Conservation (phyloP, 2,329 filamentous ascomycete genomes). For the Fusarium austroafricanum region DNA sequence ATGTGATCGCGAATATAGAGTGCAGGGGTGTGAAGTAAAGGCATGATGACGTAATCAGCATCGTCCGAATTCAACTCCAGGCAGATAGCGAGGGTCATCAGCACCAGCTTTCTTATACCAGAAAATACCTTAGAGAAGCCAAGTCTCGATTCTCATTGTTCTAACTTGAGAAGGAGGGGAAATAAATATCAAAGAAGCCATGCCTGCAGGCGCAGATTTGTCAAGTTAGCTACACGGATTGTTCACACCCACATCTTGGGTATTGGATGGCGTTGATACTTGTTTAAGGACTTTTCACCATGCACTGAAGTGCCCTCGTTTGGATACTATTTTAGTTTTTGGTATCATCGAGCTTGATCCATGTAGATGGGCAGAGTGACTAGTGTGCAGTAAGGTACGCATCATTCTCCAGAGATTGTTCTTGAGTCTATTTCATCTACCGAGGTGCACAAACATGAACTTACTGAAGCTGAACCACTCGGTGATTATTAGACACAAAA, state of each 20-base stretch:
- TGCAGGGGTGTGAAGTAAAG: conserved; percentile 1
- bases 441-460: no score
- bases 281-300: neutral
- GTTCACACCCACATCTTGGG: no score
- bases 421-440: no score
- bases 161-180: neutral
- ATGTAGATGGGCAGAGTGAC: no score
- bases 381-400: no score
- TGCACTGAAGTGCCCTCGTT: no score
- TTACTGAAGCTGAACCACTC: no score
- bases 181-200: neutral
- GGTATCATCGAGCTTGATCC: neutral
- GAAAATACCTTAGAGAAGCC: neutral
- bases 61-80: neutral
- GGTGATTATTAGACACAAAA: no score
- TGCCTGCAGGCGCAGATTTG: no score
- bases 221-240: no score
- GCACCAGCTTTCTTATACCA: neutral
- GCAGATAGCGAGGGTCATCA: neutral
- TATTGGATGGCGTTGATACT: neutral
- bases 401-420: no score
- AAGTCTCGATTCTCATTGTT: neutral
- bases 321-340: neutral
- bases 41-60: conserved; percentile 3
- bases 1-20: neutral